phyloP scores from a whole-genome alignment of 2,329 filamentous ascomycete genomes.

The Trichophyton simii region DNA sequence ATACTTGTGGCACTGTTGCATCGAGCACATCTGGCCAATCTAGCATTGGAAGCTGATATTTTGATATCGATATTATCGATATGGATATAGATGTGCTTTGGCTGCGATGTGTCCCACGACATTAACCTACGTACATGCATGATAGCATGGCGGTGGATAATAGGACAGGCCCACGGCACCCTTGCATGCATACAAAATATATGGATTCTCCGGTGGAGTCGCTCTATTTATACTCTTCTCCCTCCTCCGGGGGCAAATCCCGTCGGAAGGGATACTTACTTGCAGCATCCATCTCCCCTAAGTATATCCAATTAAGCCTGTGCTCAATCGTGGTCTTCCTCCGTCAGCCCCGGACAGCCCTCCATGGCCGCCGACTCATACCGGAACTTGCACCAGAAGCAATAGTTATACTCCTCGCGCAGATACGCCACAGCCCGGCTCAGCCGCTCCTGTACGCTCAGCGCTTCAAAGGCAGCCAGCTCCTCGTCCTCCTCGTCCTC shows the following conservation, averaged over 20 bases:
- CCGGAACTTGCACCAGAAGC: constrained; percentile 87
- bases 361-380: constrained; percentile 65
- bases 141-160: neutral
- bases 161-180: neutral
- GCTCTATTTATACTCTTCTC: too few relatives aligned
- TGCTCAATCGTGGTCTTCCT: constrained; percentile 62
- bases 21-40: too few relatives aligned
- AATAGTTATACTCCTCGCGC: constrained; percentile 62
- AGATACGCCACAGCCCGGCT: constrained; percentile 55
- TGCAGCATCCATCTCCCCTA: too few relatives aligned
- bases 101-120: neutral
- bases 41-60: too few relatives aligned
- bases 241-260: too few relatives aligned
- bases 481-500: constrained; percentile 57
- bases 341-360: constrained; percentile 74
- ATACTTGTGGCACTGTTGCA: neutral
- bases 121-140: neutral
- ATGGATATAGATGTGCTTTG: neutral
- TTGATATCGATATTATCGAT: neutral
- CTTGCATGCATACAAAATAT: neutral
- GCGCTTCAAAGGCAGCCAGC: constrained; percentile 62
- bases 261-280: too few relatives aligned
- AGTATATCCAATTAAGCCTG: too few relatives aligned
- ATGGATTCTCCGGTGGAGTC: neutral
- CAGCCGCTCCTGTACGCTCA: constrained; percentile 55